These are phyloP conservation scores for Suillus discolor DNA, from an alignment of 768 basidiomycete genomes.

Conservation along the genomic window DNA sequence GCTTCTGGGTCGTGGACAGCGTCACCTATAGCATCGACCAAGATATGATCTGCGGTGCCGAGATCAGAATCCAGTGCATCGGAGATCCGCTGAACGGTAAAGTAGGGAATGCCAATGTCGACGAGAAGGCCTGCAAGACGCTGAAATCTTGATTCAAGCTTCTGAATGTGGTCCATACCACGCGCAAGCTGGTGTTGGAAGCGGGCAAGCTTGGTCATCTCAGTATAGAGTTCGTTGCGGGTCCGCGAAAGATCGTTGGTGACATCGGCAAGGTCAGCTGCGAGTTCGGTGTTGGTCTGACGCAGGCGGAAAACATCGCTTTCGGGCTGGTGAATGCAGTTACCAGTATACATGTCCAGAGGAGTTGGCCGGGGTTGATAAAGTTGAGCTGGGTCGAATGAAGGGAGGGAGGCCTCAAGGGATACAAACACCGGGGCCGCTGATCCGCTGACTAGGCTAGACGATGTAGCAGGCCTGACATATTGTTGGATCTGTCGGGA, in stretches of 20 bases:
- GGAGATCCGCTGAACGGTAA: slow-evolving; percentile 26
- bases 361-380: slow-evolving; percentile 12
- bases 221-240: slow-evolving; percentile 30
- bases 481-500: neutral
- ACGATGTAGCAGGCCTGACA: neutral
- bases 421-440: slow-evolving; percentile 27
- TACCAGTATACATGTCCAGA: slow-evolving; percentile 16
- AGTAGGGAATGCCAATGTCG: slow-evolving; percentile 29
- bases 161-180: slow-evolving; percentile 29
- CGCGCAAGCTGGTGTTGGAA: slow-evolving; percentile 26
- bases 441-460: neutral
- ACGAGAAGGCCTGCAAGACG: slow-evolving; percentile 25
- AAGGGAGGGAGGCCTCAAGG: slow-evolving; percentile 21
- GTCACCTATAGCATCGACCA: slow-evolving; percentile 45
- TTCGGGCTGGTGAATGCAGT: neutral
- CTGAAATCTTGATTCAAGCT: slow-evolving; percentile 27
- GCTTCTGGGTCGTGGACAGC: slow-evolving; percentile 41
- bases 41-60: slow-evolving; percentile 42
- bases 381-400: slow-evolving; percentile 30
- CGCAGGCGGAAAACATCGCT: slow-evolving; percentile 14
- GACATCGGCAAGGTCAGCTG: slow-evolving; percentile 31
- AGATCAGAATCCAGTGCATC: slow-evolving; percentile 24
- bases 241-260: slow-evolving; percentile 29
- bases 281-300: slow-evolving; percentile 20
- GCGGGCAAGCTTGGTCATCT: slow-evolving; percentile 30